These are phyloP conservation scores for Emergomyces pasteurianus DNA, from an alignment of 2,329 filamentous ascomycete species.

Conservation along the genomic window DNA sequence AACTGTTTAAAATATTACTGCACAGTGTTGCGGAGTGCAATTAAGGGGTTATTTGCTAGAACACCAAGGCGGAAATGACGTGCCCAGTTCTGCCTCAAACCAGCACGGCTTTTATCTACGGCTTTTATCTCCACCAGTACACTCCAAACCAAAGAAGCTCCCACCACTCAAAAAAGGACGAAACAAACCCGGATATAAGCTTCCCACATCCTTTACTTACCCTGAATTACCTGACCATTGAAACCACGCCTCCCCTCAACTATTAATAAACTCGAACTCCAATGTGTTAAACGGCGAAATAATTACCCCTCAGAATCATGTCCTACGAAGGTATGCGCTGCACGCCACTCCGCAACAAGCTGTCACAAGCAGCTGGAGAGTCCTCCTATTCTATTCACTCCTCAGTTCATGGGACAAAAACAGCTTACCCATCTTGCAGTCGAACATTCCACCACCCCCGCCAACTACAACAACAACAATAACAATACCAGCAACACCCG, in stretches of 20 bases:
- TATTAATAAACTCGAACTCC: not conserved
- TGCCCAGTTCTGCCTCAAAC: slow-evolving; percentile 4
- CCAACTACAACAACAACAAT: slow-evolving; percentile 11
- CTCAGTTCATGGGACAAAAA: not conserved
- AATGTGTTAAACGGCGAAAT: not conserved
- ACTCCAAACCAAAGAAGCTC: not conserved
- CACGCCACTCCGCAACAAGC: not conserved
- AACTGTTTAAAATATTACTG: not conserved
- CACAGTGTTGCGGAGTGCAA: not conserved
- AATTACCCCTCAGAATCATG: not conserved
- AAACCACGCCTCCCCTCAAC: not conserved
- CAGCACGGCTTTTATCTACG: not conserved
- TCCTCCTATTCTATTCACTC: not conserved
- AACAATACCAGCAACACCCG: slow-evolving; percentile 16
- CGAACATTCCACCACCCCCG: slow-evolving; percentile 31
- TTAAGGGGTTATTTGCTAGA: not conserved
- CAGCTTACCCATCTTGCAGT: slow-evolving; percentile 18
- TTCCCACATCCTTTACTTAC: not conserved
- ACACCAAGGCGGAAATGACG: not conserved
- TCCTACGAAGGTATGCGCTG: slow-evolving; percentile 1
- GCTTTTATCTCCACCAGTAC: not conserved
- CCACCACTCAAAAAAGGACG: not conserved
- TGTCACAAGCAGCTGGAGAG: not conserved
- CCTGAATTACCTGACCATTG: not conserved
- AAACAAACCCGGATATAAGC: not conserved